Evolutionary conservation across 139 green algal genomes (phyloP).

Genomic region (Astrephomene gubernaculifera): DNA sequence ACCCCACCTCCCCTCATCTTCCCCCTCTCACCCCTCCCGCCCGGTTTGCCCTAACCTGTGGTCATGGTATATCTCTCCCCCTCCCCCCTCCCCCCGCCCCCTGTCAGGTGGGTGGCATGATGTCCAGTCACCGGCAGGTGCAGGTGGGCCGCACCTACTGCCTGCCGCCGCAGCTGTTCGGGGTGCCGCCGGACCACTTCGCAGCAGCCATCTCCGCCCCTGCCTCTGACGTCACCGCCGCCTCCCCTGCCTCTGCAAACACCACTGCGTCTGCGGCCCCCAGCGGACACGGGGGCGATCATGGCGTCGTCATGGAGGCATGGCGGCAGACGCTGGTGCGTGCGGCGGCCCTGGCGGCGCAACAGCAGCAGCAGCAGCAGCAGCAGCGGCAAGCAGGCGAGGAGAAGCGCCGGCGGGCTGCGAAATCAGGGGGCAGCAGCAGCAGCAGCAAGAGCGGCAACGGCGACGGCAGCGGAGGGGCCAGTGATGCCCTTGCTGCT

Average conservation of each 20-base stretch:
- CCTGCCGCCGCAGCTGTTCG: conserved; percentile 67
- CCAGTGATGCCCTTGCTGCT: no score
- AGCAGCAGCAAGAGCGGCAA: no score
- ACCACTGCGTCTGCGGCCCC: no score
- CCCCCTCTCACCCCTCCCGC: no score
- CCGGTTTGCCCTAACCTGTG: no score
- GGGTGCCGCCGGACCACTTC: conserved; percentile 77
- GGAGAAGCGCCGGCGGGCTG: no score
- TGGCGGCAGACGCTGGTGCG: conserved; percentile 62
- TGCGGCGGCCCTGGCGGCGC: conserved; percentile 57
- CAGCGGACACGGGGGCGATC: no score
- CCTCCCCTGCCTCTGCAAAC: background rate
- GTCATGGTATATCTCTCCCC: no score
- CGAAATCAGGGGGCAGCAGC: no score
- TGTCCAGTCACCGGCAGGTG: conserved; percentile 79
- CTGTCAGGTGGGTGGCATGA: conserved; percentile 72
- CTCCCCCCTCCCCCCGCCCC: background rate
- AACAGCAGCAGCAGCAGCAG: background rate
- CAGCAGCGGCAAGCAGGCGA: background rate
- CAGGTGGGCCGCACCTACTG: conserved; percentile 76
- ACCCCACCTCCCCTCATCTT: background rate
- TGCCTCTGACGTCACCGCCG: no score
- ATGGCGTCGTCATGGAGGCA: background rate
- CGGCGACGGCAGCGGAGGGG: no score
- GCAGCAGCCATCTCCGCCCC: no score